phyloP scores from a whole-genome alignment of 1,284 basidiomycete species.

The Ganoderma lingzhi region DNA sequence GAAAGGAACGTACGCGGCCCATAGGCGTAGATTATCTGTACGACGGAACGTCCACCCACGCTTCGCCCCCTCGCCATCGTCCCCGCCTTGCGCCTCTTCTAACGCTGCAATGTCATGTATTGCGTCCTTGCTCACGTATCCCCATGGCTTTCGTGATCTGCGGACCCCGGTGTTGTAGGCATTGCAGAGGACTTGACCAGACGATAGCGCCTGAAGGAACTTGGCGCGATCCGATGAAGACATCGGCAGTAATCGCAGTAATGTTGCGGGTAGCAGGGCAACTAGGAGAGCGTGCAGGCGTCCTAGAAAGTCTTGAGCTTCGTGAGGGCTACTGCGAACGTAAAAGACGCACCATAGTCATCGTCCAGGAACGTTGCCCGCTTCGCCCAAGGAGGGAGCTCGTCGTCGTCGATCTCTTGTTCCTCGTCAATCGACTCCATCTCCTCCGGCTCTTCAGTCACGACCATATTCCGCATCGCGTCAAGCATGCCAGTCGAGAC shows the following conservation, averaged over 20 bases:
- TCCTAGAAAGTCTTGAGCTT: constrained; percentile 46
- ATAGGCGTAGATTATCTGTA: constrained; percentile 83
- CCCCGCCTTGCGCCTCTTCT: constrained; percentile 53
- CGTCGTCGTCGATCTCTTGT: constrained; percentile 66
- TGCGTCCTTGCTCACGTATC: constrained; percentile 79
- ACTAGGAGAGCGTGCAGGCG: constrained; percentile 68
- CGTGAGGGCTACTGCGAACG: not conserved
- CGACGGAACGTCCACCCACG: constrained; percentile 82
- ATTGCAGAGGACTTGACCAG: constrained; percentile 82
- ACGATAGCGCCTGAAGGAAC: constrained; percentile 69
- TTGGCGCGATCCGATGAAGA: constrained; percentile 46
- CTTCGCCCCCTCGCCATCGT: constrained; percentile 46
- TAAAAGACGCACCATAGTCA: constrained; percentile 59
- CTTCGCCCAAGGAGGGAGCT: constrained; percentile 80
- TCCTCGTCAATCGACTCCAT: constrained; percentile 59
- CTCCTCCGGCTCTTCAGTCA: constrained; percentile 69
- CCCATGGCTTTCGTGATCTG: constrained; percentile 85
- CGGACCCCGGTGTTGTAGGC: constrained; percentile 85
- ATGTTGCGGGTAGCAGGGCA: constrained; percentile 50
- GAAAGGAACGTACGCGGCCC: constrained; percentile 72
- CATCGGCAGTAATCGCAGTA: constrained; percentile 54
- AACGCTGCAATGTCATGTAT: constrained; percentile 82
- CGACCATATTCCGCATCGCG: constrained; percentile 52
- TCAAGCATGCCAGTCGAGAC: constrained; percentile 64
- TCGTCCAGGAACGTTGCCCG: constrained; percentile 60